Base-by-base conservation (phyloP, 768 basidiomycete genomes). In the Lentinula boryana region DNA sequence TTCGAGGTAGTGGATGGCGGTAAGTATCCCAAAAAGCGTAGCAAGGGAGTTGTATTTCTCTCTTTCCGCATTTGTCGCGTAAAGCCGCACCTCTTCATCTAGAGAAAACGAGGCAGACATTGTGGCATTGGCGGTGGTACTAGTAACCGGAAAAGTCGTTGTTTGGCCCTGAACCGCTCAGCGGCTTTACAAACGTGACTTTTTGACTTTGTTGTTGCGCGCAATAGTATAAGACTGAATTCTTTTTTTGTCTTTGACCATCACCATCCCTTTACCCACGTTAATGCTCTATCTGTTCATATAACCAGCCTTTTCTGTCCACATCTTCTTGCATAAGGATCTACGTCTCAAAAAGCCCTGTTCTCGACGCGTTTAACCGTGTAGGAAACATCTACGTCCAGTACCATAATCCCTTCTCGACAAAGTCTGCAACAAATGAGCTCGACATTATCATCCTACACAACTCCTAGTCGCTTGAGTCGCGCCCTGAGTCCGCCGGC, bases 1-100 rank as follows among this genome's bases (percentile, higher is more conserved):
- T 72, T 99, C 96, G 23, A 98, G 87, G 70, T 95, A 98, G 68
- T 98, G 95, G 10, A 99, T 78, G 2, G 90, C 84, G 50, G 95
- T 89, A 61, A 97, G 85, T 67, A 99, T 91, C 7, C 93, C 91
- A 67, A 90, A 99, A 5, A 99, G 78, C 4, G 93, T 98, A 0
- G 93, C 89, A 16, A 95, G 79, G 10, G 90, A 87, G 68, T 89
- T 94, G 67, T 88, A 89, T 68, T 86, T 87, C 70, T 98, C 97
- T 54, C 96, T 79, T 68, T 97, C 94, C 6, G 90, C 81, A 68
- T 96, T 96, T 32, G 84, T 92, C 13, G 82, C 86, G 77, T 92
- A 93, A 12, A 97, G 78, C 36, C 95, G 84, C 7, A 89, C 94
- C 71, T 98, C 95, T 80, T 97, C 94, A 69, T 97, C 95, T 60